Evolutionary conservation across 78 protist species (phyloP).

Genomic region (Trichosphaerium sp.): DNA sequence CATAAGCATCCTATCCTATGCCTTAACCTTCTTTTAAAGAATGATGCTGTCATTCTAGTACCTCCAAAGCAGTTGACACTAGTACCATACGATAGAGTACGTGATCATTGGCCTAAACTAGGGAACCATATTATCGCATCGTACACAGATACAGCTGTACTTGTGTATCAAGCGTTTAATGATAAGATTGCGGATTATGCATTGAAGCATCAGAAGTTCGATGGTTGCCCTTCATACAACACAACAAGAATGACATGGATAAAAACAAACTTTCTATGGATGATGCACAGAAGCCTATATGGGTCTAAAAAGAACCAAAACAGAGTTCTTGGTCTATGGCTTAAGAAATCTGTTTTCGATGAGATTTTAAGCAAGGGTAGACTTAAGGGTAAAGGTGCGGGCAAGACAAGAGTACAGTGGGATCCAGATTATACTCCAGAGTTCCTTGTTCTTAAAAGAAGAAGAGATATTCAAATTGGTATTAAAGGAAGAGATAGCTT

Average conservation of each 20-base stretch:
- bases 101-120: constrained; percentile 3
- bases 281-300: constrained; percentile 42
- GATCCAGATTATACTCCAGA: constrained; percentile 36
- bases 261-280: constrained; percentile 48
- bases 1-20: no score
- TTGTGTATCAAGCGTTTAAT: constrained; percentile 40
- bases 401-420: constrained; percentile 24
- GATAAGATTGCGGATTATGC: constrained; percentile 31
- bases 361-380: not conserved
- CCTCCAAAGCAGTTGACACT: no score
- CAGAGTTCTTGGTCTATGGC: constrained; percentile 14
- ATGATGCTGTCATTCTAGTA: no score
- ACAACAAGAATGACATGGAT: constrained; percentile 48
- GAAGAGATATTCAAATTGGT: constrained; percentile 24
- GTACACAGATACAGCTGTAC: constrained; percentile 12
- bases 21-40: no score
- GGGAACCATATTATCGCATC: constrained; percentile 13
- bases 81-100: no score
- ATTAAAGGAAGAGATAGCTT: not conserved
- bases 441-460: not conserved
- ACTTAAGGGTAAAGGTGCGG: not conserved
- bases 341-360: constrained; percentile 9
- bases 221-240: constrained; percentile 6
- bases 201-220: constrained; percentile 4
- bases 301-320: constrained; percentile 30